Conservation (phyloP, 1,284 basidiomycete species). For the Salmacisia buchloeana region DNA sequence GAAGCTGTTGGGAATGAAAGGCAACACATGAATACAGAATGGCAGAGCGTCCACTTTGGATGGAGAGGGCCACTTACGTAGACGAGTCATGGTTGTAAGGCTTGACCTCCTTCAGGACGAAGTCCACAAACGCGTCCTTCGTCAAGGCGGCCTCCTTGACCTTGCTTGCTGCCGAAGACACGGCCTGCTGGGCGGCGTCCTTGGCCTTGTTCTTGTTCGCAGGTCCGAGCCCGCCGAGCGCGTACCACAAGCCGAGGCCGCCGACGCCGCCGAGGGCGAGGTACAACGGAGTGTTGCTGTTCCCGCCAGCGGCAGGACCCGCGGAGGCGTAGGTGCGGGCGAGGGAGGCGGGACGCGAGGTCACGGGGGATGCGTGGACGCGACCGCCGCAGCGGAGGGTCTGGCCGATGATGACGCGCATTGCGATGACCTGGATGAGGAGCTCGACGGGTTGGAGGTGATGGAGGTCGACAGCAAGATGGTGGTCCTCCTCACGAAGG, state of each 20-base stretch:
- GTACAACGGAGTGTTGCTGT: slow-evolving; percentile 36
- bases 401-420: neutral
- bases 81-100: slow-evolving; percentile 90
- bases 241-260: slow-evolving; percentile 45
- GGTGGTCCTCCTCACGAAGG: neutral
- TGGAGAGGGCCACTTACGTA: slow-evolving; percentile 47
- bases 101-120: slow-evolving; percentile 75
- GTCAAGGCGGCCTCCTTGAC: slow-evolving; percentile 28
- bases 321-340: slow-evolving; percentile 7
- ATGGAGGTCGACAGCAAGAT: neutral
- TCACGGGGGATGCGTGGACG: neutral
- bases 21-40: neutral
- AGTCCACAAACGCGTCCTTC: slow-evolving; percentile 66
- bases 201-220: slow-evolving; percentile 25
- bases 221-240: slow-evolving; percentile 39
- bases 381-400: slow-evolving; percentile 1
- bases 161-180: neutral
- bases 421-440: neutral
- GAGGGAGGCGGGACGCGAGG: neutral
- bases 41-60: neutral
- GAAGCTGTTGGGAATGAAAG: slow-evolving; percentile 53
- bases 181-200: slow-evolving; percentile 8
- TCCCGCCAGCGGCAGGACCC: neutral
- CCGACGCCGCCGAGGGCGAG: slow-evolving; percentile 43
- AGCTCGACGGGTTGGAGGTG: neutral